Evolutionary conservation across 768 basidiomycete genomes (phyloP).

Genomic region (Kwoniella bestiolae): DNA sequence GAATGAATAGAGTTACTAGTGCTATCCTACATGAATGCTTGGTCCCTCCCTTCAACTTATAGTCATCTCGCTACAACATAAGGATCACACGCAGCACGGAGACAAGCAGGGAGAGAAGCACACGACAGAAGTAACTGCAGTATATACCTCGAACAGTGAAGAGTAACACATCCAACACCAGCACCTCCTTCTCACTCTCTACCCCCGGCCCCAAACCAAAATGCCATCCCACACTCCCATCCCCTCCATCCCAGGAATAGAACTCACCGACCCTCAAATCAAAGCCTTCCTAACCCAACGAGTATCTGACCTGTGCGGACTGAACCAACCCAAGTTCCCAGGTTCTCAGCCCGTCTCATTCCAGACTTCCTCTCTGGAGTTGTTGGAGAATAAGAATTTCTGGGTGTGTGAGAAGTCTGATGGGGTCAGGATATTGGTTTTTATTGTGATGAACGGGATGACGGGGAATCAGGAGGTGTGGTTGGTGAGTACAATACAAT

Average conservation of each 20-base stretch:
- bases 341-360: constrained; percentile 97
- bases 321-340: constrained; percentile 65
- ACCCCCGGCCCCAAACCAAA: not conserved
- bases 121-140: no score
- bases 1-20: no score
- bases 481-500: constrained; percentile 65
- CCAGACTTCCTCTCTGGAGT: constrained; percentile 67
- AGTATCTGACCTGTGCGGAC: constrained; percentile 41
- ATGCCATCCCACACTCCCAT: constrained; percentile 35
- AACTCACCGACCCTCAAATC: constrained; percentile 36
- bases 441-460: constrained; percentile 69
- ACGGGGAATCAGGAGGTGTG: constrained; percentile 65
- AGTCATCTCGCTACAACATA: no score
- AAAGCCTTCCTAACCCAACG: constrained; percentile 31
- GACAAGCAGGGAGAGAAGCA: no score
- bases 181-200: no score
- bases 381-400: constrained; percentile 83
- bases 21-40: no score
- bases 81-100: no score
- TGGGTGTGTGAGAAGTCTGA: constrained; percentile 99
- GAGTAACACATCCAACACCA: no score
- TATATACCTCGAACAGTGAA: no score
- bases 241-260: constrained; percentile 49
- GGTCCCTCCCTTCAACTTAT: no score
- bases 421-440: constrained; percentile 84